These are phyloP conservation scores for Pyrus hybrid DNA, from an alignment of 331 rosid genomes.

Conservation along the genomic window DNA sequence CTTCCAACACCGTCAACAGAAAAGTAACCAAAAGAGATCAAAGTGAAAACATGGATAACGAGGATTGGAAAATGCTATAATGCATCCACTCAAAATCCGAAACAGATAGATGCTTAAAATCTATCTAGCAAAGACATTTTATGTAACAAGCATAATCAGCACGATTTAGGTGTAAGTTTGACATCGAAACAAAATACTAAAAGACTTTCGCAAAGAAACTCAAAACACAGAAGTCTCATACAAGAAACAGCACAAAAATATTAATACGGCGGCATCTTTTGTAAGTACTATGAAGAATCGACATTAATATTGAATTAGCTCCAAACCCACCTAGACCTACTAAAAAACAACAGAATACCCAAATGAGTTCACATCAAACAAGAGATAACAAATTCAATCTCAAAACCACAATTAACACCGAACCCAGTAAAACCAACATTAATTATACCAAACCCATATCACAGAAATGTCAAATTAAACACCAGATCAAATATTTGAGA, in stretches of 20 bases:
- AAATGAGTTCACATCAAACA: neutral
- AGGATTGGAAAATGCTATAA: neutral
- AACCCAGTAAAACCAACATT: neutral
- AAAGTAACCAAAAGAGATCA: neutral
- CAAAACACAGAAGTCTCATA: neutral
- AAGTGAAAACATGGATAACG: neutral
- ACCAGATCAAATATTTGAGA: neutral
- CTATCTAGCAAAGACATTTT: too few species aligned
- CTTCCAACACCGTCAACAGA: neutral
- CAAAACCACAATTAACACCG: neutral
- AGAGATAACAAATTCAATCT: neutral
- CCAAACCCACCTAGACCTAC: neutral
- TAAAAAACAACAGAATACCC: too few species aligned
- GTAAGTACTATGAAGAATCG: neutral
- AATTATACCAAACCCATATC: neutral
- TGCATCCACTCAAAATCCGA: neutral
- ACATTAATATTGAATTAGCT: neutral
- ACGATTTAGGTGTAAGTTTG: neutral
- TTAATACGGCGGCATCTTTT: neutral
- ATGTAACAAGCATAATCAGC: neutral
- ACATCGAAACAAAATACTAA: neutral
- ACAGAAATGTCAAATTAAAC: neutral
- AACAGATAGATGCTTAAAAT: neutral
- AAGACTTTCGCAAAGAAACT: neutral
- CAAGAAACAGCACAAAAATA: neutral